Conservation (phyloP, 495 filamentous ascomycete genomes). For the Aspergillus bridgeri region DNA sequence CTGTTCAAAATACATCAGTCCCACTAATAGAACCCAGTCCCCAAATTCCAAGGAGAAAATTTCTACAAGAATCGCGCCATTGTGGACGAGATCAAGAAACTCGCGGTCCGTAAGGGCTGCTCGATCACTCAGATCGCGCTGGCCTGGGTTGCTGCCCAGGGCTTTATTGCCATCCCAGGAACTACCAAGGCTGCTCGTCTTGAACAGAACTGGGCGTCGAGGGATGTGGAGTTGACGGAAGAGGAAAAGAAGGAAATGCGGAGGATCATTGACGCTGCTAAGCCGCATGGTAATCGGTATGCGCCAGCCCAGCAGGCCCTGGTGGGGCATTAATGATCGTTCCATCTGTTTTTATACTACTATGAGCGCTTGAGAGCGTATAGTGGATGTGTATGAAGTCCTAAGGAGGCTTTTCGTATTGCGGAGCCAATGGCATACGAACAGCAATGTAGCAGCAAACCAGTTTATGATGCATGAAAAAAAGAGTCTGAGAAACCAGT, state of each 20-base stretch:
- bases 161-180: slow-evolving; percentile 46
- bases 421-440: too few relatives aligned
- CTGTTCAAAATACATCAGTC: neutral
- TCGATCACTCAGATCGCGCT: slow-evolving; percentile 40
- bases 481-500: too few relatives aligned
- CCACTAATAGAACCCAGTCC: slow-evolving; percentile 20
- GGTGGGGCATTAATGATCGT: slow-evolving; percentile 32
- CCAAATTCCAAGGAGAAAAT: slow-evolving; percentile 50
- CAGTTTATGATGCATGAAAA: too few relatives aligned
- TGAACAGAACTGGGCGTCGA: slow-evolving; percentile 41
- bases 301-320: slow-evolving; percentile 30
- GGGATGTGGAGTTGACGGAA: slow-evolving; percentile 34
- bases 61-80: slow-evolving; percentile 47
- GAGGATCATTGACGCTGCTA: slow-evolving; percentile 36
- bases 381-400: neutral
- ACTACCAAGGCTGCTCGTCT: slow-evolving; percentile 43
- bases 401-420: too few relatives aligned
- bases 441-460: too few relatives aligned
- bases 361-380: neutral
- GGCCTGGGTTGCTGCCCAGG: slow-evolving; percentile 46
- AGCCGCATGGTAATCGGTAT: slow-evolving; percentile 38
- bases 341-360: neutral
- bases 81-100: slow-evolving; percentile 42
- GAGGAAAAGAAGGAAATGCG: slow-evolving; percentile 38
- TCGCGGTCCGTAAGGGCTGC: slow-evolving; percentile 37